Base-by-base conservation (phyloP, 2,329 filamentous ascomycete genomes). In the Pleoardoris graminearum region DNA sequence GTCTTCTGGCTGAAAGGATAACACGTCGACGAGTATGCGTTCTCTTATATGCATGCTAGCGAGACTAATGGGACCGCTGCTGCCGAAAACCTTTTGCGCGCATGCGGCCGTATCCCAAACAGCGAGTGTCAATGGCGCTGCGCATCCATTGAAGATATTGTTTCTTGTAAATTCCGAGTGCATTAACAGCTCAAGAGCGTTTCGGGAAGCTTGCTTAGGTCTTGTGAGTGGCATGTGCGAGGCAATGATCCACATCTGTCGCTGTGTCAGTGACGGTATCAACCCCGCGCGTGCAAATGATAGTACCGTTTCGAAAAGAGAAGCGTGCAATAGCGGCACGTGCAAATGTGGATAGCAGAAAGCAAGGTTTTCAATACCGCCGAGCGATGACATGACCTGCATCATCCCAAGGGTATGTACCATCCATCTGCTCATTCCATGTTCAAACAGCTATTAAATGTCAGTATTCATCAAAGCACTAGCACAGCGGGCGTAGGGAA, bases 281-380 rank as follows among this genome's bases (percentile, higher is more conserved):
- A n/a, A n/a, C n/a, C n/a, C 17, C 14, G 14, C n/a, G 14, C 11
- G 38, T 5, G 14, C 21, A 8, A 7, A 29, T 37, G 33, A 47
- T 32, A 14, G 10, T 42, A 44, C 19, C 35, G 57, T 60, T 36
- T 65, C 59, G 30, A 62, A 58, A 37, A 59, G 54, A 11, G 52
- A 50, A 3, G 39, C 37, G 12, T 58, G 48, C 10, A 54, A 49
- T 4, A 66, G 49, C 4, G 50, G 42, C 3, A 58, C 43, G 12
- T 57, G 56, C n/a, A 66, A 37, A 35, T 64, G 60, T 11, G 63
- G 63, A 41, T 61, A 64, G 36, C 56, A 53, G 12, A 41, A 50
- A n/a, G 47, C 48, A 21, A 66, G 52, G 27, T 54, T 57, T 30
- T 64, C 60, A 17, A 59, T 53, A 12, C 63, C 63, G 3, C 59